Percentiles rank a stretch among this genome's conserved stretches.
Evolutionary conservation across 1,139 yeast species (phyloP).

Genomic region (Candida sojae): DNA sequence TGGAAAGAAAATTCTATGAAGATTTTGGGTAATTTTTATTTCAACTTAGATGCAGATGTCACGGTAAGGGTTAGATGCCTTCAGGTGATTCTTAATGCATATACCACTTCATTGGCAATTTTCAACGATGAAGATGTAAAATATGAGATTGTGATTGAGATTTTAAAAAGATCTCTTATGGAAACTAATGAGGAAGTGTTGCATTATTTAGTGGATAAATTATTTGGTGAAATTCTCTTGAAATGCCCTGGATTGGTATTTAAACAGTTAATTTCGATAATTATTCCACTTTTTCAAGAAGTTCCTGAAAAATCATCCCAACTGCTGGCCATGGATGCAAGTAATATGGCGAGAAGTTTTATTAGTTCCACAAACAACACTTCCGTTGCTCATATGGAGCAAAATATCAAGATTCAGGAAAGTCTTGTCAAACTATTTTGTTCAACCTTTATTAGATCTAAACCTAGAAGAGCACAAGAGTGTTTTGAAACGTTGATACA

Average conservation of each 20-base stretch:
- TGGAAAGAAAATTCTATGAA: slow-evolving; percentile 54
- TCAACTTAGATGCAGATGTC: slow-evolving; percentile 19
- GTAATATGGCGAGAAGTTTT: slow-evolving; percentile 18
- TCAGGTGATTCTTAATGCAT: slow-evolving; percentile 44
- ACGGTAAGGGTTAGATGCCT: slow-evolving; percentile 43
- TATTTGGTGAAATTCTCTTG: slow-evolving; percentile 28
- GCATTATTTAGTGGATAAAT: slow-evolving; percentile 29
- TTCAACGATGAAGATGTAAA: slow-evolving; percentile 25
- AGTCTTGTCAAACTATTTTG: slow-evolving; percentile 35
- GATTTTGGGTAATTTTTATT: slow-evolving; percentile 51
- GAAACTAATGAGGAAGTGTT: slow-evolving; percentile 36
- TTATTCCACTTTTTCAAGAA: slow-evolving; percentile 15
- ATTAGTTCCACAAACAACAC: background rate
- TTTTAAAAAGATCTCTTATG: slow-evolving; percentile 27
- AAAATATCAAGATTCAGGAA: slow-evolving; percentile 17
- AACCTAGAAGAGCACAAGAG: slow-evolving; percentile 29
- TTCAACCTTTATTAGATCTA: slow-evolving; percentile 30
- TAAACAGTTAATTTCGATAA: slow-evolving; percentile 18
- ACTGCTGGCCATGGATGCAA: slow-evolving; percentile 1
- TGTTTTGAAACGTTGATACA: slow-evolving; percentile 28
- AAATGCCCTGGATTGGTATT: slow-evolving; percentile 26
- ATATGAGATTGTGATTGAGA: slow-evolving; percentile 31
- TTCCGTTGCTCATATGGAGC: background rate
- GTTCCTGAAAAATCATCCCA: background rate
- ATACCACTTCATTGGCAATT: slow-evolving; percentile 33